Evolutionary conservation across 805 yeast species (phyloP).

Genomic region (Starmera quercuum): DNA sequence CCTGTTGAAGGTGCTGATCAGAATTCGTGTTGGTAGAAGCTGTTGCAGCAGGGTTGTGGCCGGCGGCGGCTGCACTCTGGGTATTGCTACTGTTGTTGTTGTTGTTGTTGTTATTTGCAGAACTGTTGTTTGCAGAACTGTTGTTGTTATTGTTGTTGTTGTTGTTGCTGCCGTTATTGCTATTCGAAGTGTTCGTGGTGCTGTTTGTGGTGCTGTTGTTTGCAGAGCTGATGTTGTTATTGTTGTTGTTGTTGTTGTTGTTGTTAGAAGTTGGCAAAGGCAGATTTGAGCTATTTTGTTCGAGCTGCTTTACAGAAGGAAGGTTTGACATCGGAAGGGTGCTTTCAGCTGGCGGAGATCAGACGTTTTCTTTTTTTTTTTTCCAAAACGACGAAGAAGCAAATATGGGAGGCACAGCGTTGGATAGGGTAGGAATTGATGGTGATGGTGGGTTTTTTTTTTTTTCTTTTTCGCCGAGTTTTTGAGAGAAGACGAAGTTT

Average conservation of each 20-base stretch:
- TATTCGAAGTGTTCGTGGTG: no score
- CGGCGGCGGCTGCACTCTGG: background rate
- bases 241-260: constrained; percentile 1
- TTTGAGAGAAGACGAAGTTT: no score
- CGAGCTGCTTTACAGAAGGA: no score
- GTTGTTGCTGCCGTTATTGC: constrained; percentile 5
- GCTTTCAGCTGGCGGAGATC: no score
- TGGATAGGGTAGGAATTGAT: no score
- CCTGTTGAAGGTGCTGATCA: background rate
- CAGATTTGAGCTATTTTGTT: no score
- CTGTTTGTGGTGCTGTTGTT: no score
- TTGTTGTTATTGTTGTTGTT: constrained; percentile 1
- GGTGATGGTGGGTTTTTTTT: no score
- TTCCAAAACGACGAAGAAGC: no score
- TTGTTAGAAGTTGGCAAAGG: background rate
- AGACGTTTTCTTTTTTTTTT: background rate
- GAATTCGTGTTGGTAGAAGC: background rate
- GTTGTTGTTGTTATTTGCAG: constrained; percentile 1
- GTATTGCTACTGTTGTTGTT: constrained; percentile 3
- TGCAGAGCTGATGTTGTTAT: background rate
- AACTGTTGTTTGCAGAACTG: constrained; percentile 1
- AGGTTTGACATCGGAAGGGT: no score
- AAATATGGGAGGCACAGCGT: no score
- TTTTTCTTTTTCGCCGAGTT: no score
- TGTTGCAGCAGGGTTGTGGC: background rate